phyloP scores from a whole-genome alignment of 1,139 yeast genomes.

The Taiozyma sp. region DNA sequence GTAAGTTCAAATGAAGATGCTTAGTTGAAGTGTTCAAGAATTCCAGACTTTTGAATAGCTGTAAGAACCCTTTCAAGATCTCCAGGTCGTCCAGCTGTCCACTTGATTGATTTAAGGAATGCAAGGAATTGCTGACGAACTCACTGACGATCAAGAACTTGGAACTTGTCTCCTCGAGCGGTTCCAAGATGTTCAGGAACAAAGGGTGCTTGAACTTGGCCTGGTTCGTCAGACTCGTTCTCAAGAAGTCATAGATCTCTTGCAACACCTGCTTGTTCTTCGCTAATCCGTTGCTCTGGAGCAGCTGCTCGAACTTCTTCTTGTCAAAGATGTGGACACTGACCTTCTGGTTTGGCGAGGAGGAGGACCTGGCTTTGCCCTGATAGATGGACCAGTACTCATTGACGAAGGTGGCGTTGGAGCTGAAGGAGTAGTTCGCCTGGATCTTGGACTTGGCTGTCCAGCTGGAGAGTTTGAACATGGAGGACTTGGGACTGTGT shows the following conservation, averaged over 20 bases:
- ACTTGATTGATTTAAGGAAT: slow-evolving; percentile 29
- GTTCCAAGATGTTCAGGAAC: slow-evolving; percentile 9
- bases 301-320: slow-evolving; percentile 58
- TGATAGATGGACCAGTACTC: slow-evolving; percentile 87
- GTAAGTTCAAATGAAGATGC: slow-evolving; percentile 72
- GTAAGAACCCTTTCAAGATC: slow-evolving; percentile 80
- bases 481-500: neutral
- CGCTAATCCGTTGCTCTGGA: slow-evolving; percentile 49
- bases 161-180: slow-evolving; percentile 72
- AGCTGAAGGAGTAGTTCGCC: slow-evolving; percentile 66
- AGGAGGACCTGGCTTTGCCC: slow-evolving; percentile 58
- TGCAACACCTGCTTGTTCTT: slow-evolving; percentile 30
- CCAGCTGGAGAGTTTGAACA: slow-evolving; percentile 10
- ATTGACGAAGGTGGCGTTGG: slow-evolving; percentile 65
- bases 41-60: slow-evolving; percentile 71
- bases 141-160: slow-evolving; percentile 64
- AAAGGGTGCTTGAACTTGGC: slow-evolving; percentile 86
- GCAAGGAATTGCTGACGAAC: slow-evolving; percentile 3
- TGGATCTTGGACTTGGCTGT: slow-evolving; percentile 55
- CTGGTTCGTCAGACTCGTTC: slow-evolving; percentile 60
- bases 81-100: slow-evolving; percentile 5
- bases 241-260: slow-evolving; percentile 44
- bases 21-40: slow-evolving; percentile 78
- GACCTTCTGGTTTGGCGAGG: slow-evolving; percentile 39
- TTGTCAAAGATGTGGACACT: slow-evolving; percentile 90